Conservation (phyloP, 2,329 filamentous ascomycete species). For the Fusarium tuaranense region DNA sequence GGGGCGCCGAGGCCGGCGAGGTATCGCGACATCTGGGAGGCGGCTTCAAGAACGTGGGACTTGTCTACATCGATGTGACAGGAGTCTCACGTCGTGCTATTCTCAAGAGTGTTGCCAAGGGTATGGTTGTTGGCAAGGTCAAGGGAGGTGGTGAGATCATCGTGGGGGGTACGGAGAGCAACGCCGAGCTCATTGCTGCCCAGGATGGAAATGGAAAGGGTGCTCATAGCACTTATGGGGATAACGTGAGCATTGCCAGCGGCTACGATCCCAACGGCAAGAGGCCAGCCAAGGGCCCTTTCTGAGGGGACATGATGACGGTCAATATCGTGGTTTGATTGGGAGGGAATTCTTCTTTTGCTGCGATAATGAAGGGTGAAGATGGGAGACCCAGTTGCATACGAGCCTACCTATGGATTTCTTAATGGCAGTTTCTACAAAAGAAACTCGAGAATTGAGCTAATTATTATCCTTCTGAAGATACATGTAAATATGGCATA, state of each 20-base stretch:
- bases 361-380: slow-evolving; percentile 5
- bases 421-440: background rate
- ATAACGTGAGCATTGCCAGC: slow-evolving; percentile 43
- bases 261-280: slow-evolving; percentile 48
- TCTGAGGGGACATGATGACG: slow-evolving; percentile 22
- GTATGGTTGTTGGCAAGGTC: slow-evolving; percentile 90
- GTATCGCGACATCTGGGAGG: slow-evolving; percentile 81
- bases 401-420: background rate
- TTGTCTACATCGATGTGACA: slow-evolving; percentile 97
- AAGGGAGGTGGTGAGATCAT: slow-evolving; percentile 79
- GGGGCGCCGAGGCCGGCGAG: slow-evolving; percentile 85
- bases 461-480: background rate
- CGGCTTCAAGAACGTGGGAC: slow-evolving; percentile 93
- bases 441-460: background rate
- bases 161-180: slow-evolving; percentile 72
- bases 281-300: slow-evolving; percentile 43
- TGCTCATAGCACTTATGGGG: slow-evolving; percentile 43
- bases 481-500: background rate
- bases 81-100: slow-evolving; percentile 91
- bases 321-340: slow-evolving; percentile 11
- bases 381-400: background rate
- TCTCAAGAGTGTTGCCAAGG: slow-evolving; percentile 94
- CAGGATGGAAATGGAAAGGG: slow-evolving; percentile 39
- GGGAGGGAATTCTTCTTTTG: background rate
- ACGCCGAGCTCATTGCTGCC: slow-evolving; percentile 35